Base-by-base conservation (phyloP, 345 rosid species). In the Gossypium turneri region DNA sequence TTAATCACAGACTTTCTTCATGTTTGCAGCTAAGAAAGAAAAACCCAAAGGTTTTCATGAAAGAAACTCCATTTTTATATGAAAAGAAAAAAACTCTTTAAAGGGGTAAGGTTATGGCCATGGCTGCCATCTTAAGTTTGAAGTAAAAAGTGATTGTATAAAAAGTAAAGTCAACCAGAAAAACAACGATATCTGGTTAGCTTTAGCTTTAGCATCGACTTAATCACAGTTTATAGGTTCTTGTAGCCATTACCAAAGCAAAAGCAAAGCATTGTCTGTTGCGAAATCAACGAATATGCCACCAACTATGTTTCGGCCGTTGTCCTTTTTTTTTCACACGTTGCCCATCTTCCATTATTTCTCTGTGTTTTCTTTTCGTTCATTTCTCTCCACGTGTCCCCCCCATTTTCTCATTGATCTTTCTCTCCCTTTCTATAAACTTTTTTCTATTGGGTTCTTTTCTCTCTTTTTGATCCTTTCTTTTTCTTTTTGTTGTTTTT, bases 201-300 rank as follows among this genome's bases (percentile, higher is more conserved):
- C 38, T 34, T 34, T 34, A 34, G 19, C 29, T 13, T 27, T 34
- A 20, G 50, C 74, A 53, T 70, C 62, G 74, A 52, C 16, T 67
- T 24, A 64, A 70, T 44, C 73, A 64, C 72, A 60, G 34, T 51
- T 41, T 9, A 22, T 63, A 67, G 44, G 65, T 45, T 45, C 1
- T 47, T 41, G 50, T 41, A 41, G 44, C 50, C 27, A 64, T 64
- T 64, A 64, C 41, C 69, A 64, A 19, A 24, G 69, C 50, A 2
- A 45, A 45, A 45, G 50, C 10, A 45, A 45, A 61, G 83, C 64
- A 62, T 73, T 34, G 56, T 60, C n/a, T 5, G 73, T 79, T 72
- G 41, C 76, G 78, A 56, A 80, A 80, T 64, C 78, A 73, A 73
- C 80, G 83, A 83, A 80, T 70, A 76, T 73, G 76, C 81, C 75